A percentile compares a stretch with the other conserved stretches of the same genome.
Evolutionary conservation across 2,329 filamentous ascomycete species (phyloP).

Genomic region (Aspergillus awamori): DNA sequence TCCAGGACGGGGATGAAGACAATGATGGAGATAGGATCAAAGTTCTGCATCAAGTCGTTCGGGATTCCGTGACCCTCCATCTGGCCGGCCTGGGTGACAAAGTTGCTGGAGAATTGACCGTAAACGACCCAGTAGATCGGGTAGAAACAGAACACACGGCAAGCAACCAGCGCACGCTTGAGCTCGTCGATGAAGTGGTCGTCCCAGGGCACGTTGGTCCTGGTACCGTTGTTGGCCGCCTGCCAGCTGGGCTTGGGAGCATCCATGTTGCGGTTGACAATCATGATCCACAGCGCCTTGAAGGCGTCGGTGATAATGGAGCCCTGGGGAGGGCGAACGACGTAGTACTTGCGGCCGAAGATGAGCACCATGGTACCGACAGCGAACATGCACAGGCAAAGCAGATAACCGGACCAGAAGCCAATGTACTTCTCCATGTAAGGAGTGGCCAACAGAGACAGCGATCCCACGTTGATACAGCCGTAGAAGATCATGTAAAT

Average conservation of each 20-base stretch:
- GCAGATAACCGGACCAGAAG: constrained; percentile 67
- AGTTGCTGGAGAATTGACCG: constrained; percentile 68
- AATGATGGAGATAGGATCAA: constrained; percentile 74
- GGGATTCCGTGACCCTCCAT: constrained; percentile 70
- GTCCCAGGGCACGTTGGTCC: constrained; percentile 59
- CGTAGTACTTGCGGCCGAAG: constrained; percentile 48
- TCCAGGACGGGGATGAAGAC: constrained; percentile 75
- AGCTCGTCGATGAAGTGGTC: constrained; percentile 73
- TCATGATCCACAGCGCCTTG: constrained; percentile 60
- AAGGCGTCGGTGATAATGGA: constrained; percentile 69
- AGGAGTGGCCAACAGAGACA: constrained; percentile 68
- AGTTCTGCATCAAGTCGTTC: constrained; percentile 76
- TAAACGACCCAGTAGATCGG: constrained; percentile 72
- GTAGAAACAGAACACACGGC: constrained; percentile 72
- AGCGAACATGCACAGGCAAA: constrained; percentile 66
- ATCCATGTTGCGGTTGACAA: constrained; percentile 57
- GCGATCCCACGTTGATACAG: constrained; percentile 73
- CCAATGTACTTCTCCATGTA: constrained; percentile 69
- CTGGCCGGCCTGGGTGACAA: constrained; percentile 65
- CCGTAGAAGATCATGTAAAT: constrained; percentile 77
- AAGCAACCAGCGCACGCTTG: constrained; percentile 66
- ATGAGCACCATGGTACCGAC: constrained; percentile 61
- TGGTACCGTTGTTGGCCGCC: constrained; percentile 51
- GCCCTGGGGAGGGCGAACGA: constrained; percentile 59
- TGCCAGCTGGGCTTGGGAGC: constrained; percentile 70